Evolutionary conservation across 2,329 filamentous ascomycete genomes (phyloP), one percentile per base, ranked within the genome.

Genomic region (Diaporthe sp.): DNA sequence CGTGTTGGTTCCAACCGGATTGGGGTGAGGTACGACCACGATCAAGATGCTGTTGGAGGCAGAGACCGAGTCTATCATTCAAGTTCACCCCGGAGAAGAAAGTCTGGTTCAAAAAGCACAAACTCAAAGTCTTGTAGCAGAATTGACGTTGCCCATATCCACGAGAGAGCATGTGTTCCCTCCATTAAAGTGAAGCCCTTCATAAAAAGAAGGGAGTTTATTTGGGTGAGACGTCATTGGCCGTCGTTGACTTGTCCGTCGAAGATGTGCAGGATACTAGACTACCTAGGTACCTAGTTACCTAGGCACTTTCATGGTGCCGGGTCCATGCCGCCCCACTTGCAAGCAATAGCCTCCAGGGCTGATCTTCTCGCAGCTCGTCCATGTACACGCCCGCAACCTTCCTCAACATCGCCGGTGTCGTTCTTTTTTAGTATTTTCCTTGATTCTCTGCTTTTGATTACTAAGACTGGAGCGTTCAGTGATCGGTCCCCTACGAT

Each of bases 151-250:
- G 7, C 3, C 17, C 22, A 28, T 22, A 17, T 12, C 1, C 7
- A 20, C 28, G 7, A 53, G n/a, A 53, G 49, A 12, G n/a, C 7
- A 6, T 55, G 4, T 55, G 1, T 34, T 42, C 65, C 13, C 37
- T 39, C 37, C 31, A 31, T 63, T 53, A 9, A 3, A 34, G 28
- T 9, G 49, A 55, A n/a, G 6, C 15, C 9, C 15, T 15, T 42
- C 4, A 28, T 3, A 68, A 13, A 8, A 53, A 9, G 47, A 12
- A 10, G 31, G 34, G 34, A 2, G 15, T 3, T 47, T 61, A 22
- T 58, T 72, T 47, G 13, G 22, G 57, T 53, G 71, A 53, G 57
- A 63, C 44, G 31, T 63, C 57, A 72, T 72, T 72, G 71, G 71
- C 42, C 34, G 71, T 8, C 34, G 65, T 28, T 42, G 51, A 53